Conservation (phyloP, 495 filamentous ascomycete species). For the Aspergillus egyptiacus region DNA sequence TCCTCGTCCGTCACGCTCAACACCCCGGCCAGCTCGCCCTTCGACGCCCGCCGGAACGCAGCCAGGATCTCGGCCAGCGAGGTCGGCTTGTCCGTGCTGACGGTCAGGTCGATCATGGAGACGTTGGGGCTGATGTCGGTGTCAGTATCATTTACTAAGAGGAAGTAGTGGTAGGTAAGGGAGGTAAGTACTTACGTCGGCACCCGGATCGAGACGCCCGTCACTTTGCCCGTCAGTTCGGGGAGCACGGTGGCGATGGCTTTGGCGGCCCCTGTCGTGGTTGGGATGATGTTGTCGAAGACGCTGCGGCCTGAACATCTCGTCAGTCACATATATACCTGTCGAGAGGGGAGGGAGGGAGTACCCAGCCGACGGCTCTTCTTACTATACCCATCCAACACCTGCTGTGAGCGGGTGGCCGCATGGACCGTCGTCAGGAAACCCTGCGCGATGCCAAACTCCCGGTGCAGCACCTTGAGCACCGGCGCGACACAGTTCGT, state of each 20-base stretch:
- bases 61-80: slow-evolving; percentile 28
- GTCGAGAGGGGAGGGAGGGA: not conserved
- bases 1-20: slow-evolving; percentile 28
- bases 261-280: slow-evolving; percentile 31
- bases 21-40: slow-evolving; percentile 26
- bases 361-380: slow-evolving; percentile 32
- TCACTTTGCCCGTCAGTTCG: slow-evolving; percentile 29
- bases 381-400: slow-evolving; percentile 37
- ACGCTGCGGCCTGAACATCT: slow-evolving; percentile 24
- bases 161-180: not conserved
- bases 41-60: slow-evolving; percentile 28
- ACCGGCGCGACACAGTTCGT: slow-evolving; percentile 35
- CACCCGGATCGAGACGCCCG: slow-evolving; percentile 32
- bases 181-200: slow-evolving; percentile 26
- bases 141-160: slow-evolving; percentile 1
- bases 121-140: slow-evolving; percentile 28
- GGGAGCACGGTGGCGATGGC: slow-evolving; percentile 30
- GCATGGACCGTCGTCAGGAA: slow-evolving; percentile 34
- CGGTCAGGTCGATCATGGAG: slow-evolving; percentile 34
- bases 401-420: slow-evolving; percentile 32
- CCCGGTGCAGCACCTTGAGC: slow-evolving; percentile 27
- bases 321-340: not conserved
- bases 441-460: slow-evolving; percentile 29
- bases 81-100: slow-evolving; percentile 30
- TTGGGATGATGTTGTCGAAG: slow-evolving; percentile 35